Percentiles rank a stretch among this genome's conserved stretches.
Evolutionary conservation across 164 flowering plant genomes (phyloP).

Genomic region (Vitis riparia): DNA sequence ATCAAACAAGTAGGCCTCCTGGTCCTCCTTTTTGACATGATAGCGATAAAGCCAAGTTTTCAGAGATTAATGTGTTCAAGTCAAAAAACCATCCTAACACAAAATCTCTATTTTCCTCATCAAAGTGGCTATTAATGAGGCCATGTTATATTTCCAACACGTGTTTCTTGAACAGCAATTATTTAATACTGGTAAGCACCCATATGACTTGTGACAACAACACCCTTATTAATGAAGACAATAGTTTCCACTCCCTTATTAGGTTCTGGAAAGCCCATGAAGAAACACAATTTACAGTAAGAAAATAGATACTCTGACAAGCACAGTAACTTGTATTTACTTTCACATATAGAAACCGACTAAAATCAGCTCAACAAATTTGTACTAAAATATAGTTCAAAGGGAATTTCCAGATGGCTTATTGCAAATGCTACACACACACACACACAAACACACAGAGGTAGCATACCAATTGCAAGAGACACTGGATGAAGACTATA

Average conservation of each 20-base stretch:
- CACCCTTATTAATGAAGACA: neutral
- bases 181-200: neutral
- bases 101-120: neutral
- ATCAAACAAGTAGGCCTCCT: neutral
- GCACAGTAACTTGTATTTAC: neutral
- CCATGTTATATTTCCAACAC: neutral
- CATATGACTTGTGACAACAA: neutral
- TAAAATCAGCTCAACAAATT: neutral
- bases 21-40: neutral
- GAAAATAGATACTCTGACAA: neutral
- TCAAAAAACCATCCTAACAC: neutral
- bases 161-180: neutral
- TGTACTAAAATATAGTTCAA: neutral
- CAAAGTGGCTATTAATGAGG: neutral
- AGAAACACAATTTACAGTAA: neutral
- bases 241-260: neutral
- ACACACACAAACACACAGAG: neutral
- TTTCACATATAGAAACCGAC: neutral
- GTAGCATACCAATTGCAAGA: constrained; percentile 63
- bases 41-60: neutral
- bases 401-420: neutral
- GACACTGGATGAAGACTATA: constrained; percentile 65
- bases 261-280: neutral
- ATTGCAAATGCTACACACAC: no score
- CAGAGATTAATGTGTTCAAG: neutral